Conservation (phyloP, 2,329 filamentous ascomycete genomes). For the Fusarium armeniacum region DNA sequence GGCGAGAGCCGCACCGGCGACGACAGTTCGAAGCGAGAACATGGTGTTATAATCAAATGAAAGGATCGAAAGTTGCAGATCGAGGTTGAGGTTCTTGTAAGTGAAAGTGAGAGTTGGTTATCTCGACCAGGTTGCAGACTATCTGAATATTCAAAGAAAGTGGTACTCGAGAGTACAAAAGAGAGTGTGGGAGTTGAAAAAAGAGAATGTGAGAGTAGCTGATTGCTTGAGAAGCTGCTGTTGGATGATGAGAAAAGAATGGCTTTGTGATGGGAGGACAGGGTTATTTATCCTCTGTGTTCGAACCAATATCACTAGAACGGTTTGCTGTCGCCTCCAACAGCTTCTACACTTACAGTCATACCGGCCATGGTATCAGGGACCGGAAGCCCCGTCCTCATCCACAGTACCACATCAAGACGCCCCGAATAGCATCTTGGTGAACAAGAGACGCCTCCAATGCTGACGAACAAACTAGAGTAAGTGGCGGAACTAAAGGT, state of each 20-base stretch:
- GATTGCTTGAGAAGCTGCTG: slow-evolving; percentile 46
- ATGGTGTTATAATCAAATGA: slow-evolving; percentile 36
- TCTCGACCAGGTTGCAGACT: slow-evolving; percentile 31
- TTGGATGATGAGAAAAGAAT: slow-evolving; percentile 34
- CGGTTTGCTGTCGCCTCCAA: slow-evolving; percentile 4
- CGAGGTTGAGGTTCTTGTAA: slow-evolving; percentile 20
- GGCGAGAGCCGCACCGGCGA: slow-evolving; percentile 57
- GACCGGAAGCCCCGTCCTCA: slow-evolving; percentile 39
- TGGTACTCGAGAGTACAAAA: slow-evolving; percentile 33
- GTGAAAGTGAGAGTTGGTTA: slow-evolving; percentile 9
- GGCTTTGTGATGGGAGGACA: slow-evolving; percentile 10
- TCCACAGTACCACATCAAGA: slow-evolving; percentile 29
- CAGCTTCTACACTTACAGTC: slow-evolving; percentile 16
- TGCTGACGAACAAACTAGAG: slow-evolving; percentile 4
- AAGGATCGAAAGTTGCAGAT: slow-evolving; percentile 33
- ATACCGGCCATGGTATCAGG: slow-evolving; percentile 15
- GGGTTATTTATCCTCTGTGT: slow-evolving; percentile 45
- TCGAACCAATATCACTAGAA: background rate
- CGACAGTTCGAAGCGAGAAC: slow-evolving; percentile 48
- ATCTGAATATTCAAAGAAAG: slow-evolving; percentile 41
- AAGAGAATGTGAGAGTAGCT: slow-evolving; percentile 42
- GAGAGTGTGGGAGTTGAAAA: slow-evolving; percentile 30
- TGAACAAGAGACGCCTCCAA: slow-evolving; percentile 15
- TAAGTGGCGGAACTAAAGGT: slow-evolving; percentile 10
- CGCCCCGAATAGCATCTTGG: background rate